phyloP scores from a whole-genome alignment of 352 stramenopile genomes.

The Globisporangium heterothallicum region DNA sequence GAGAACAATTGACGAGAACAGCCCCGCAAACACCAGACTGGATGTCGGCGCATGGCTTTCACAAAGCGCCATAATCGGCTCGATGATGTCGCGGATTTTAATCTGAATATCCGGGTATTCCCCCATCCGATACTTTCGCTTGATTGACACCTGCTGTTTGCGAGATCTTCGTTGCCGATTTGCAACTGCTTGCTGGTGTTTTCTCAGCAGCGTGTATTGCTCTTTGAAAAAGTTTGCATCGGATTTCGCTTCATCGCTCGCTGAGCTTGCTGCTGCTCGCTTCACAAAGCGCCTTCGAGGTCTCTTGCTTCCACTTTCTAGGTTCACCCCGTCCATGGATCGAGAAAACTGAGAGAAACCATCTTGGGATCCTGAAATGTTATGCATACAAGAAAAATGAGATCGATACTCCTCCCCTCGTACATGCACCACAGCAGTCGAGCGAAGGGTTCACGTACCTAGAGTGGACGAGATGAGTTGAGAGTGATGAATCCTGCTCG shows the following conservation, averaged over 20 bases:
- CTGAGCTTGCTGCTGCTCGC: background rate
- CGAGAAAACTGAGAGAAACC: constrained; percentile 7
- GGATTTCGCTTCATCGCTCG: background rate
- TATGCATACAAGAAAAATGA: background rate
- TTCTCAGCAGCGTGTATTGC: constrained; percentile 45
- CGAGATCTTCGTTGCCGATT: constrained; percentile 44
- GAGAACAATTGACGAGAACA: constrained; percentile 43
- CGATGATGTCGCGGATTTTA: constrained; percentile 53
- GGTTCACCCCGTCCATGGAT: background rate
- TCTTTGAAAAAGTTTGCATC: constrained; percentile 63
- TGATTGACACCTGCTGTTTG: constrained; percentile 52
- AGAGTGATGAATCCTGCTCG: constrained; percentile 29
- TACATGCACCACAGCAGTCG: background rate
- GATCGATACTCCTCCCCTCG: background rate
- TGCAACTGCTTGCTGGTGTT: constrained; percentile 41
- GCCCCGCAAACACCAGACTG: constrained; percentile 29
- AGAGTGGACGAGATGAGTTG: constrained; percentile 33
- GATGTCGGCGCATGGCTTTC: constrained; percentile 41
- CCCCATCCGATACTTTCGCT: constrained; percentile 58
- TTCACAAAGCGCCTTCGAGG: constrained; percentile 27
- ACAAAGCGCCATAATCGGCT: constrained; percentile 60
- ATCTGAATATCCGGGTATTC: constrained; percentile 84
- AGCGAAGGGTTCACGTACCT: constrained; percentile 3
- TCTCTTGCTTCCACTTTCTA: background rate
- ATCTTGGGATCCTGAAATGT: constrained; percentile 1